These are phyloP conservation scores for Phytopythium kandeliae DNA, from an alignment of 352 stramenopile species.

Conservation along the genomic window DNA sequence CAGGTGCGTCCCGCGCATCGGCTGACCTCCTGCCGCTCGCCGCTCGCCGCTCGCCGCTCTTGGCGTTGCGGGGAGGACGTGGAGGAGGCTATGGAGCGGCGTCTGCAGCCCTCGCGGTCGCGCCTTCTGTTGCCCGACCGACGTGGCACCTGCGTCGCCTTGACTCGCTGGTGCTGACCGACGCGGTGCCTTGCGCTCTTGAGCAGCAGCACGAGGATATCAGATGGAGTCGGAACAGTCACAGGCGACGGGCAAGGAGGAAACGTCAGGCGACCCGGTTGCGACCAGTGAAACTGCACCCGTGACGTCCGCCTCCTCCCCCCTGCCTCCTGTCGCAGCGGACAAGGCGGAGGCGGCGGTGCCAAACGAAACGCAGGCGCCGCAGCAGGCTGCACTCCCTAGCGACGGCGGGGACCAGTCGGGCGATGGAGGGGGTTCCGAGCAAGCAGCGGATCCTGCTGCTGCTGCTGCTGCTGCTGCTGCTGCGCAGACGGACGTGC, in stretches of 20 bases:
- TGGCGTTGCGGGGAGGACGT: too few relatives aligned
- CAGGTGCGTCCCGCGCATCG: not conserved
- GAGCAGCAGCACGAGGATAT: not conserved
- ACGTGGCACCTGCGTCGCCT: not conserved
- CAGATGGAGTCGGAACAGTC: conserved; percentile 3
- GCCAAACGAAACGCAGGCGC: not conserved
- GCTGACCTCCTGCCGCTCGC: not conserved
- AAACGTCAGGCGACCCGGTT: not conserved
- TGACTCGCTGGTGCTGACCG: not conserved
- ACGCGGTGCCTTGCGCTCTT: not conserved
- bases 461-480: not conserved
- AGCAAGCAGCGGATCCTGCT: too few relatives aligned
- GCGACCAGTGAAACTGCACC: not conserved
- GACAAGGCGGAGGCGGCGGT: not conserved
- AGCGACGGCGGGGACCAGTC: too few relatives aligned
- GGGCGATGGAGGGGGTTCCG: too few relatives aligned
- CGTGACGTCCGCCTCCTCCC: too few relatives aligned
- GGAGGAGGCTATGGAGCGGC: not conserved
- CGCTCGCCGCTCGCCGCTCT: not conserved
- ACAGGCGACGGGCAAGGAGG: not conserved
- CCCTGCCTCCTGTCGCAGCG: not conserved
- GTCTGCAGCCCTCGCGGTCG: too few relatives aligned
- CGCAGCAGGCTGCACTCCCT: not conserved
- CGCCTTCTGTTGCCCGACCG: not conserved
- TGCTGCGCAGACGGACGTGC: not conserved